Evolutionary conservation across 306 rosid species (phyloP).

Genomic region (Comarum palustre): DNA sequence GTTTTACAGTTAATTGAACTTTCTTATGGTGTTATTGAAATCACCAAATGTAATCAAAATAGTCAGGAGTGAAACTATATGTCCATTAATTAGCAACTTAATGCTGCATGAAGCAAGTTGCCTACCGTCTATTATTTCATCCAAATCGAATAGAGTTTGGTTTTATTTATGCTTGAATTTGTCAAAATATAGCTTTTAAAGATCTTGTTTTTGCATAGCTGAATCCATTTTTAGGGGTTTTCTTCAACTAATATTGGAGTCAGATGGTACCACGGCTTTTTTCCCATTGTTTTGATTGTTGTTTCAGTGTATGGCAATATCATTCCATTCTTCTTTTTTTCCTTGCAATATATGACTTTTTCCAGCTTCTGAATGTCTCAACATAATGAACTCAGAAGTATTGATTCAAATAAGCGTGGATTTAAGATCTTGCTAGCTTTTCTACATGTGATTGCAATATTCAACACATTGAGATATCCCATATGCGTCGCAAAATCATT

Average conservation of each 20-base stretch:
- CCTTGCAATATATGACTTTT: background rate
- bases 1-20: background rate
- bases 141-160: background rate
- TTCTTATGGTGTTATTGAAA: background rate
- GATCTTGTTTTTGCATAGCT: background rate
- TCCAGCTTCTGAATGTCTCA: background rate
- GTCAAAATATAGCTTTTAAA: background rate
- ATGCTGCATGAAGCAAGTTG: background rate
- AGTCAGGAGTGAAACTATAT: background rate
- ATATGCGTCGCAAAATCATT: background rate
- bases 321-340: background rate
- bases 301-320: background rate
- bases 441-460: background rate
- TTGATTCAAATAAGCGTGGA: background rate
- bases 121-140: background rate
- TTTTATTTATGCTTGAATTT: background rate
- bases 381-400: background rate
- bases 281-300: background rate
- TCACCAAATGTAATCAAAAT: background rate
- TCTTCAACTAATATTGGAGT: background rate
- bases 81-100: background rate
- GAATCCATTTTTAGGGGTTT: background rate
- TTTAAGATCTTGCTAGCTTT: background rate
- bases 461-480: background rate
- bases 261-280: background rate